Percentiles rank a stretch among this genome's conserved stretches.
Evolutionary conservation across 192 early-diverging fungal genomes (phyloP).

Genomic region (Coemansia asiatica): DNA sequence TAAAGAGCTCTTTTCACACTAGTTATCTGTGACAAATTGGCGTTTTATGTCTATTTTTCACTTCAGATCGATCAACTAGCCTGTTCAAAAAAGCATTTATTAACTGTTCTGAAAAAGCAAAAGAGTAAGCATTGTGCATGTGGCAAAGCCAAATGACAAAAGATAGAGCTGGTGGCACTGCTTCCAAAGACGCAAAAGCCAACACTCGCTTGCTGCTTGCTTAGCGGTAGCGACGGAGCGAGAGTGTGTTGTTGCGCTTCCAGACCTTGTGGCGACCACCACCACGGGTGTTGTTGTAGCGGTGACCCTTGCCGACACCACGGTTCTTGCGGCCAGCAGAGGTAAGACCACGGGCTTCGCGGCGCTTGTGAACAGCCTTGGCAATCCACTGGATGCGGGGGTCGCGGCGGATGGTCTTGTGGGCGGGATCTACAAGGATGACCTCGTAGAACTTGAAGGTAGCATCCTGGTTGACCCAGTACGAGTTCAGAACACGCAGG

Average conservation of each 20-base stretch:
- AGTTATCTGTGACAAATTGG: neutral
- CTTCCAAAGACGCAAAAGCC: neutral
- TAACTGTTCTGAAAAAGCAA: conserved; percentile 9
- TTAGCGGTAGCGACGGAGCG: conserved; percentile 93
- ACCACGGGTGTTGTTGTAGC: conserved; percentile 95
- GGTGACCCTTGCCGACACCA: conserved; percentile 94
- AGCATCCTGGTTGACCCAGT: conserved; percentile 99
- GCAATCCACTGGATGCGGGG: conserved; percentile 99
- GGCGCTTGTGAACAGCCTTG: conserved; percentile 97
- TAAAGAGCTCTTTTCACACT: too few relatives aligned
- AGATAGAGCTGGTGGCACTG: conserved; percentile 1
- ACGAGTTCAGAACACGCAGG: conserved; percentile 98
- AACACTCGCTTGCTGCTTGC: conserved; percentile 7
- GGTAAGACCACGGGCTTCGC: conserved; percentile 97
- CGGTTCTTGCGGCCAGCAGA: conserved; percentile 96
- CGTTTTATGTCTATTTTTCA: neutral
- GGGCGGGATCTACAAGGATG: conserved; percentile 94
- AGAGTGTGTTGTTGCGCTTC: conserved; percentile 94
- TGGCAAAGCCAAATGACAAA: conserved; percentile 1
- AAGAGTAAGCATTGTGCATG: neutral
- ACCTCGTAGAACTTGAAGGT: conserved; percentile 99
- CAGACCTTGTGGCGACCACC: conserved; percentile 92
- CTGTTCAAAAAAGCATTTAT: neutral
- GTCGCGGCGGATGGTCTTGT: conserved; percentile 99
- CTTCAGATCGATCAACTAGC: neutral